phyloP scores from a whole-genome alignment of 2,329 filamentous ascomycete species.

The Fusarium avenaceum region DNA sequence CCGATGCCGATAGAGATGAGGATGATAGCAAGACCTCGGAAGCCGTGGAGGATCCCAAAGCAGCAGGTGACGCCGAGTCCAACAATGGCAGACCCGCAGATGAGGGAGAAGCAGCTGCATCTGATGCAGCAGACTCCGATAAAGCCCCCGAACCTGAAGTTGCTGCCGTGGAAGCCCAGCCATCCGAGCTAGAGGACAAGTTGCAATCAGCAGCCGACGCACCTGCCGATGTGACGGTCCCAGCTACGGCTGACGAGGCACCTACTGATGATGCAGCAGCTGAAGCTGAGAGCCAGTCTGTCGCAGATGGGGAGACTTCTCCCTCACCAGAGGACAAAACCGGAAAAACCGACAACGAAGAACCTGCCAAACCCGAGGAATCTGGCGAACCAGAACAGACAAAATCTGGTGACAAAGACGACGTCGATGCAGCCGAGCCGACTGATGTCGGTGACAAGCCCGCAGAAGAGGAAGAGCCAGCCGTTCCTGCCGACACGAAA shows the following conservation, averaged over 20 bases:
- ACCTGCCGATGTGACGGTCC: background rate
- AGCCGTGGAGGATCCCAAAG: background rate
- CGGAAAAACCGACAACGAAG: background rate
- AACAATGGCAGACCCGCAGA: constrained; percentile 8
- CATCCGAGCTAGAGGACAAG: constrained; percentile 9
- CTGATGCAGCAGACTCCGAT: constrained; percentile 6
- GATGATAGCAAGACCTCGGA: constrained; percentile 19
- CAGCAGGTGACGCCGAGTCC: constrained; percentile 7
- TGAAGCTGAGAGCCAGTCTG: constrained; percentile 6
- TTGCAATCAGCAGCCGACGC: background rate
- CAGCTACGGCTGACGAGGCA: background rate
- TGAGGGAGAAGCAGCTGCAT: background rate
- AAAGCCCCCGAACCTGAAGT: constrained; percentile 5
- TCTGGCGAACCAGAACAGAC: constrained; percentile 11
- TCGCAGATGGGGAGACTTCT: background rate
- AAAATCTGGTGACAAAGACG: constrained; percentile 9
- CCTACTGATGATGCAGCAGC: background rate
- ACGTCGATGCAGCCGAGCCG: background rate
- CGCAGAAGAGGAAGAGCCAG: constrained; percentile 5
- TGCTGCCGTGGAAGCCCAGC: background rate
- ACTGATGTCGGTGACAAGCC: constrained; percentile 2
- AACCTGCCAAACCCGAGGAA: constrained; percentile 6
- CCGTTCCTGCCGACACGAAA: background rate
- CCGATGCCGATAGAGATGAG: constrained; percentile 7
- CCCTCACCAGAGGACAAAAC: background rate